Base-by-base conservation (phyloP, 192 early-diverging fungal genomes). In the Powellomyces hirtus region DNA sequence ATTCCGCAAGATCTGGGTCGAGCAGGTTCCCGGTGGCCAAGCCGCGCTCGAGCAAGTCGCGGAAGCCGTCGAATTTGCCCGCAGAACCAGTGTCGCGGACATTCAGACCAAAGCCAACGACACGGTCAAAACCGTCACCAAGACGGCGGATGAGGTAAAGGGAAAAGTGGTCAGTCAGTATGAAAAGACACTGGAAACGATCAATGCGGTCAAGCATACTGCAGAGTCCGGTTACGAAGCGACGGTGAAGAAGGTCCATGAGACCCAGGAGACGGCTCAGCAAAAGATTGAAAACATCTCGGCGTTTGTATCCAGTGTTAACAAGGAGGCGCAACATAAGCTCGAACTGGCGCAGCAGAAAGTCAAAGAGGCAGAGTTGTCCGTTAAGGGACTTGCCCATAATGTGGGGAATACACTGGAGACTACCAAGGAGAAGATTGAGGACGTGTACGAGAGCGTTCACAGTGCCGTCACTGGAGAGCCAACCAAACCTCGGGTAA, bases 251-350 rank as follows among this genome's bases (percentile, higher is more conserved):
- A 64, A 77, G 42, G 14, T 60, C 13, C 68, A 77, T 20, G 64
- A 78, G 45, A 68, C 75, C 26, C 61, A 77, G 18, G 52, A 57
- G 13, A 59, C 77, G 30, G 60, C 72, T 38, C 45, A 82, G 46
- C 42, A 74, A 20, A 67, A 67, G 35, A 58, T 77, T 18, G 63
- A 80, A 14, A 53, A 64, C 59, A 71, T 78, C 30, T 37, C 69
- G 13, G 77, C 72, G 16, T 71, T 84, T 46, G 66, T 84, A 13
- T 79, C 77, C 38, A 76, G 75, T 46, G 78, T 84, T 11, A 79
- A 83, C 64, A 77, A 89, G 38, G 81, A 89, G 36, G 82, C 88
- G 18, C 81, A 74, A 50, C 76, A 84, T 31, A 83, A 83, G 29
- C 85, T 86, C 49, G 70, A 72, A 34, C 30, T 6, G 5, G 62